Evolutionary conservation across 176 grass and related monocot species (phyloP), one percentile per base, ranked within the genome.

Genomic region (Phragmites australis): DNA sequence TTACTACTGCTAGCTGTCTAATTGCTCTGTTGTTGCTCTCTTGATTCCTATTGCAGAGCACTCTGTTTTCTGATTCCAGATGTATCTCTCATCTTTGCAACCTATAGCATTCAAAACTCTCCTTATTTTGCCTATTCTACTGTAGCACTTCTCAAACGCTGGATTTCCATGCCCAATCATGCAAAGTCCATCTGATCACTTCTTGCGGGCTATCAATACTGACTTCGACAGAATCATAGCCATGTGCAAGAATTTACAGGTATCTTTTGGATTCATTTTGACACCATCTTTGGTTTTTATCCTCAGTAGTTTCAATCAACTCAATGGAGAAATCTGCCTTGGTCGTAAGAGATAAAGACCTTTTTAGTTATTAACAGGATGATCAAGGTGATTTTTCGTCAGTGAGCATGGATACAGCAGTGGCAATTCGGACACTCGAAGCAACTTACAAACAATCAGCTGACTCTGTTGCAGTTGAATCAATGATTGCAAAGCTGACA

Each of bases 101-200:
- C 27, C 1, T 37, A 29, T 39, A 17, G n/a, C 44, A 63, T 68
- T 81, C 27, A 34, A n/a, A 32, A 21, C 22, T 23, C 6, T 52
- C 29, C 47, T 92, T 80, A 85, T 47, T 47, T 65, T 70, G 26
- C 44, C 27, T 79, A n/a, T 80, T 54, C 57, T 69, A 26, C 78
- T 89, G 83, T 83, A 94, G 94, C 94, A 97, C 68, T 97, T 97
- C 85, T 94, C 94, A 73, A 97, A 97, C 86, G 92, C 94, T 54
- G 94, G 94, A 18, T 97, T 97, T 91, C 94, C 94, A n/a, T 97
- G 94, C 72, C 94, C 94, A 80, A 97, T 97, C 76, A 97, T 97
- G 94, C 94, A 97, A 87, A 97, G 94, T 83, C 94, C 94, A 73
- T 90, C 94, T 40, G 95, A 97, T 48, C 95, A 97, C 49, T 97